These are phyloP conservation scores for Flaveria linearis DNA, from an alignment of 129 eudicot genomes.

Conservation along the genomic window DNA sequence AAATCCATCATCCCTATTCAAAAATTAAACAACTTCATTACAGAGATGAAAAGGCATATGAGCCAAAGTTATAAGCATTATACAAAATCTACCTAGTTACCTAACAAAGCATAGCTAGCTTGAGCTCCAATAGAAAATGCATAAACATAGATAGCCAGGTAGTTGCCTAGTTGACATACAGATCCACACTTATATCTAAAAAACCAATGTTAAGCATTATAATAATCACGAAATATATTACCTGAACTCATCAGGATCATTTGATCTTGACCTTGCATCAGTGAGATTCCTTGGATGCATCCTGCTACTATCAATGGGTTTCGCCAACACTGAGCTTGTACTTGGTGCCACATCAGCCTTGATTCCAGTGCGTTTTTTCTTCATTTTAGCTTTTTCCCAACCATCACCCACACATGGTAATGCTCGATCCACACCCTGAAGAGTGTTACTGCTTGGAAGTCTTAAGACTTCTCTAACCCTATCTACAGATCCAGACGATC, in stretches of 20 bases:
- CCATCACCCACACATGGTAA: conserved; percentile 58
- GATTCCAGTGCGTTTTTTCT: conserved; percentile 74
- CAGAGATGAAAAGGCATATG: neutral
- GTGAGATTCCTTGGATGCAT: conserved; percentile 52
- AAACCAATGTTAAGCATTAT: conserved; percentile 6
- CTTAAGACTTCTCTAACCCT: conserved; percentile 64
- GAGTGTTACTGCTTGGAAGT: conserved; percentile 37
- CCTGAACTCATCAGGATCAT: conserved; percentile 68
- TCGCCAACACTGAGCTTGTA: conserved; percentile 51
- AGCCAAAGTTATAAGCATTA: neutral
- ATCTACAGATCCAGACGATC: conserved; percentile 54
- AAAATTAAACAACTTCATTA: neutral
- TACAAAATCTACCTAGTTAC: neutral
- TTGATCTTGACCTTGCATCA: conserved; percentile 51
- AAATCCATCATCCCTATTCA: neutral
- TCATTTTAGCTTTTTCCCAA: conserved; percentile 92
- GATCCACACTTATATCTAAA: neutral
- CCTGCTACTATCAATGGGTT: conserved; percentile 61
- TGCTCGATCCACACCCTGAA: conserved; percentile 53
- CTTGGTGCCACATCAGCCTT: conserved; percentile 62
- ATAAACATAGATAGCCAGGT: neutral
- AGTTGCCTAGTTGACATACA: neutral
- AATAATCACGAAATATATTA: conserved; percentile 22
- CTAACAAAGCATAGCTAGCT: neutral
- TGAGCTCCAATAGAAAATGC: neutral